Conservation (phyloP, 331 rosid genomes). For the Saraca asoca region DNA sequence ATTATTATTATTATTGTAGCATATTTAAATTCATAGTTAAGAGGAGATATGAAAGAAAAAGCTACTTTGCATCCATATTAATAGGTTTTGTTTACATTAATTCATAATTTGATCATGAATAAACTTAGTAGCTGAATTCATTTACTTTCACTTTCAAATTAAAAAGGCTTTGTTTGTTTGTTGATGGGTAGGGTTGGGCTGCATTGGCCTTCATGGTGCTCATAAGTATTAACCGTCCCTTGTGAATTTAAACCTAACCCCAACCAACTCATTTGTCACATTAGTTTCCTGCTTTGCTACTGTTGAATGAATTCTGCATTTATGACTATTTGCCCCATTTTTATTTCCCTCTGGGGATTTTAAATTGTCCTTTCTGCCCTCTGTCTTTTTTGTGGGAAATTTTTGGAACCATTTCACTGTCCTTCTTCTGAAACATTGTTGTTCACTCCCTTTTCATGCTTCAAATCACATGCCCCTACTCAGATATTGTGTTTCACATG, state of each 20-base stretch:
- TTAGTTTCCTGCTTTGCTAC: conserved; percentile 33
- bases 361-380: neutral
- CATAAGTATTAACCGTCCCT: conserved; percentile 19
- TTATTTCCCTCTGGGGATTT: conserved; percentile 10
- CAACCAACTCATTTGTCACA: conserved; percentile 11
- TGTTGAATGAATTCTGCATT: conserved; percentile 5
- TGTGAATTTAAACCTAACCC: conserved; percentile 37
- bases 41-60: too few species aligned
- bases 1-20: neutral
- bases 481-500: conserved; percentile 38
- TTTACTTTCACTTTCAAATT: too few species aligned
- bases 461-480: conserved; percentile 38
- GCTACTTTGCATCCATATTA: too few species aligned
- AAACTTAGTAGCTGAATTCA: too few species aligned
- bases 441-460: conserved; percentile 30
- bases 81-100: too few species aligned
- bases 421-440: conserved; percentile 27
- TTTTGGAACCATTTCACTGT: neutral
- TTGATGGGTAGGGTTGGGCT: too few species aligned
- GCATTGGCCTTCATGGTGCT: conserved; percentile 20
- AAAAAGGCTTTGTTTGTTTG: too few species aligned
- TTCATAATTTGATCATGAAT: too few species aligned
- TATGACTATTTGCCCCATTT: conserved; percentile 23
- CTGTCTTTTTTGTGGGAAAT: neutral
- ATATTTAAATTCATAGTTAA: too few species aligned